These are phyloP conservation scores for Cladosporium sp. DNA, from an alignment of 2,329 filamentous ascomycete genomes.

Conservation along the genomic window DNA sequence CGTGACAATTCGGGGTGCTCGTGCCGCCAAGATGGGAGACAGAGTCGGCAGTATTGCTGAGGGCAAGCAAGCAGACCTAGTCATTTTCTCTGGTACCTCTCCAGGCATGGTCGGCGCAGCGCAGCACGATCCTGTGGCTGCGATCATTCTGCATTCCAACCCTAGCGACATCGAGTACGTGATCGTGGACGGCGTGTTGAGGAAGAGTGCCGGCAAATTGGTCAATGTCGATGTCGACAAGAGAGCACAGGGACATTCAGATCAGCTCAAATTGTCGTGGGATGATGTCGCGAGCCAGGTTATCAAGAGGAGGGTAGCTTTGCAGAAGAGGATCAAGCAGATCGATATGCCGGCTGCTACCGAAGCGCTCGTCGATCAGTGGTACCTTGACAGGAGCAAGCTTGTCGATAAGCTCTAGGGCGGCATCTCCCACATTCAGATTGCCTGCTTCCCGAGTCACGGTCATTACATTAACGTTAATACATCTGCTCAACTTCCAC, in stretches of 20 bases:
- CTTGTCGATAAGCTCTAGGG: background rate
- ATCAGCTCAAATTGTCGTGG: background rate
- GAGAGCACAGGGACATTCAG: constrained; percentile 16
- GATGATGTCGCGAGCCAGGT: constrained; percentile 18
- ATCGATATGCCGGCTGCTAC: constrained; percentile 11
- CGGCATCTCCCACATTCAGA: background rate
- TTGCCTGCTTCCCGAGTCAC: background rate
- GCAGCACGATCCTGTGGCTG: constrained; percentile 45
- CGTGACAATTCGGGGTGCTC: constrained; percentile 49
- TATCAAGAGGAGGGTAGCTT: constrained; percentile 3
- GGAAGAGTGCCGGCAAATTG: constrained; percentile 40
- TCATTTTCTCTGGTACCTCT: constrained; percentile 48
- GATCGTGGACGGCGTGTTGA: constrained; percentile 45
- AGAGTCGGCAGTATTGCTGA: constrained; percentile 48
- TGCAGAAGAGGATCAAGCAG: constrained; percentile 12
- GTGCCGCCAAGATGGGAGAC: constrained; percentile 44
- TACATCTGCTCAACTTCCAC: background rate
- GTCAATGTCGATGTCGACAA: constrained; percentile 31
- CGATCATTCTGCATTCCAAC: constrained; percentile 46
- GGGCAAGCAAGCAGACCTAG: constrained; percentile 51
- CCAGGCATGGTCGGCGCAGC: constrained; percentile 45
- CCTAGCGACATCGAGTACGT: constrained; percentile 46
- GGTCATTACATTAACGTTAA: background rate
- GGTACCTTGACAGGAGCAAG: constrained; percentile 10
- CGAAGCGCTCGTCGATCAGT: constrained; percentile 4